Evolutionary conservation across 176 grass and related monocot species (phyloP).

Genomic region (Oropetium thomaeum): DNA sequence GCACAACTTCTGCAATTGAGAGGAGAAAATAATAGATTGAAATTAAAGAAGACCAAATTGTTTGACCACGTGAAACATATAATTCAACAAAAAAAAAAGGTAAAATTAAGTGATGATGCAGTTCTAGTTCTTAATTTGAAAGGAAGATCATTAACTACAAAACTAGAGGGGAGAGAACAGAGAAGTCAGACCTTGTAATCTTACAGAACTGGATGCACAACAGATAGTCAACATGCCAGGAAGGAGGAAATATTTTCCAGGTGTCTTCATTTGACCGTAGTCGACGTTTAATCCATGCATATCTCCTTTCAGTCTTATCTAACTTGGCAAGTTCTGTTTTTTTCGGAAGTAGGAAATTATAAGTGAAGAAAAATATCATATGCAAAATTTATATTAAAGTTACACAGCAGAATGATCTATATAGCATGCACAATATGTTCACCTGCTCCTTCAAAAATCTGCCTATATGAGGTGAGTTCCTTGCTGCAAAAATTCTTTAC

Average conservation of each 20-base stretch:
- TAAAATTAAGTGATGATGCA: slow-evolving; percentile 23
- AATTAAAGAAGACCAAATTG: background rate
- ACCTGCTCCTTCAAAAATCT: slow-evolving; percentile 99
- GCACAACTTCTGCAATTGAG: background rate
- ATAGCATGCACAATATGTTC: slow-evolving; percentile 25
- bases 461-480: slow-evolving; percentile 91
- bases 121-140: slow-evolving; percentile 10
- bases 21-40: background rate
- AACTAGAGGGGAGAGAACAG: slow-evolving; percentile 12
- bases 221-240: slow-evolving; percentile 97
- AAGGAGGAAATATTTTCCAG: slow-evolving; percentile 96
- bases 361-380: background rate
- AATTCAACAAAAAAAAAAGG: slow-evolving; percentile 17
- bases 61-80: slow-evolving; percentile 7
- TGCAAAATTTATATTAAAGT: slow-evolving; percentile 20
- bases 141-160: slow-evolving; percentile 14
- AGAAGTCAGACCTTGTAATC: slow-evolving; percentile 77
- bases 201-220: slow-evolving; percentile 99
- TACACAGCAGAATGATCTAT: slow-evolving; percentile 3
- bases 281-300: slow-evolving; percentile 97
- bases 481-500: slow-evolving; percentile 99
- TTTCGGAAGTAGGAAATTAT: slow-evolving; percentile 31
- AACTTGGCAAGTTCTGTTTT: slow-evolving; percentile 89
- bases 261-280: slow-evolving; percentile 93
- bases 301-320: slow-evolving; percentile 98